Evolutionary conservation across 2,329 filamentous ascomycete species (phyloP).

Genomic region (Penicillium sp.): DNA sequence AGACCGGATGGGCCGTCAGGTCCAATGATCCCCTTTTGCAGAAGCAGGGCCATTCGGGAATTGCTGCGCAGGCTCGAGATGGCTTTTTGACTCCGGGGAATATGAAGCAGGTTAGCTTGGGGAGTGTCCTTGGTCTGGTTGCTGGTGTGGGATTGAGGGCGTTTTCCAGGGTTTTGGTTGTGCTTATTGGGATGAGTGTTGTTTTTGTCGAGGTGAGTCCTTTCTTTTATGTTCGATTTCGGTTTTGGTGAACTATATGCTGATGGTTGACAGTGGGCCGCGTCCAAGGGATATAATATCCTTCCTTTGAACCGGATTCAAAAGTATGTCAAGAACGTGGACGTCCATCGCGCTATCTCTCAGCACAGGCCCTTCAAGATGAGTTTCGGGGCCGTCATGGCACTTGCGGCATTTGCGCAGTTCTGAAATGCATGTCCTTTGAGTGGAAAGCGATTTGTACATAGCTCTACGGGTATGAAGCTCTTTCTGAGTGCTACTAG

Average conservation of each 20-base stretch:
- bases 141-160: constrained; percentile 42
- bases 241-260: not conserved
- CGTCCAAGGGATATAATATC: constrained; percentile 45
- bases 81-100: constrained; percentile 31
- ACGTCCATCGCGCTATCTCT: constrained; percentile 37
- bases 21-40: constrained; percentile 19
- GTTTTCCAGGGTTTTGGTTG: constrained; percentile 42
- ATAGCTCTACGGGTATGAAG: constrained; percentile 3
- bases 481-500: not conserved
- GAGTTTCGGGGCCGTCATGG: constrained; percentile 44
- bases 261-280: constrained; percentile 36
- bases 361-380: constrained; percentile 44
- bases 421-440: constrained; percentile 22
- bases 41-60: constrained; percentile 25
- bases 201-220: constrained; percentile 42
- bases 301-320: constrained; percentile 41
- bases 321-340: constrained; percentile 38
- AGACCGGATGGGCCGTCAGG: constrained; percentile 26
- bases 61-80: constrained; percentile 4
- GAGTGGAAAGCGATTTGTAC: constrained; percentile 7
- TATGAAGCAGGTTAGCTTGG: constrained; percentile 44
- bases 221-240: not conserved
- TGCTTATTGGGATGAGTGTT: constrained; percentile 42
- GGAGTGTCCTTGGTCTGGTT: constrained; percentile 43
- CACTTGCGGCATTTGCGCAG: constrained; percentile 44